Conservation (phyloP, 1,139 yeast species). For the Yamadazyma friedrichii region DNA sequence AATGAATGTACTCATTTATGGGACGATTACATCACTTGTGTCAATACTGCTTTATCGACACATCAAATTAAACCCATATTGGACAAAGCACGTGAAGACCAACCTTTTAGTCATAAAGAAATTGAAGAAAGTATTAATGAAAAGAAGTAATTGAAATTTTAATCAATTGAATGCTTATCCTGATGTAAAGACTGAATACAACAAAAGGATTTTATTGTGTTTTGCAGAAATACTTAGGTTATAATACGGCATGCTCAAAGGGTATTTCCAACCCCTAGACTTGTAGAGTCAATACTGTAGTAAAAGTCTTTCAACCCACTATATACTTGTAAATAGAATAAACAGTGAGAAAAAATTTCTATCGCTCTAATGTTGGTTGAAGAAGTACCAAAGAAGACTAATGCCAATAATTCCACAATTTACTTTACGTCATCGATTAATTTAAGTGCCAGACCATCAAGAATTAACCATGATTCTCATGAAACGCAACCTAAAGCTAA, state of each 20-base stretch:
- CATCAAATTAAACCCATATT: slow-evolving; percentile 81
- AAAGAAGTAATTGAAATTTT: not conserved
- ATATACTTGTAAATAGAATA: slow-evolving; percentile 5
- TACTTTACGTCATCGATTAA: slow-evolving; percentile 47
- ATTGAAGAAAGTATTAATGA: slow-evolving; percentile 17
- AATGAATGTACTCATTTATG: slow-evolving; percentile 92
- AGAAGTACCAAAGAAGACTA: slow-evolving; percentile 40
- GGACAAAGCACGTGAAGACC: slow-evolving; percentile 88
- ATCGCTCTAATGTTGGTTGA: slow-evolving; percentile 38
- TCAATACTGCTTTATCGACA: slow-evolving; percentile 69
- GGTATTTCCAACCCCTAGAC: too few species aligned
- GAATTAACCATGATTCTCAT: slow-evolving; percentile 19
- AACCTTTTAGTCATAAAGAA: slow-evolving; percentile 61
- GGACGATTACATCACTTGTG: slow-evolving; percentile 83
- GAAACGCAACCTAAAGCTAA: slow-evolving; percentile 21
- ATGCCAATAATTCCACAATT: slow-evolving; percentile 35
- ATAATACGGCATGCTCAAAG: too few species aligned
- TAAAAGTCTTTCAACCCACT: not conserved
- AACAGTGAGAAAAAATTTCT: not conserved
- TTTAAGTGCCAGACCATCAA: slow-evolving; percentile 37
- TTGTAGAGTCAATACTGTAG: too few species aligned
- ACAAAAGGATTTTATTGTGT: too few species aligned
- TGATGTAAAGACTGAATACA: too few species aligned
- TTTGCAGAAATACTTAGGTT: too few species aligned
- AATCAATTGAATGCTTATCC: too few species aligned